phyloP scores from a whole-genome alignment of 352 stramenopile genomes.

The Phytophthora pisi region DNA sequence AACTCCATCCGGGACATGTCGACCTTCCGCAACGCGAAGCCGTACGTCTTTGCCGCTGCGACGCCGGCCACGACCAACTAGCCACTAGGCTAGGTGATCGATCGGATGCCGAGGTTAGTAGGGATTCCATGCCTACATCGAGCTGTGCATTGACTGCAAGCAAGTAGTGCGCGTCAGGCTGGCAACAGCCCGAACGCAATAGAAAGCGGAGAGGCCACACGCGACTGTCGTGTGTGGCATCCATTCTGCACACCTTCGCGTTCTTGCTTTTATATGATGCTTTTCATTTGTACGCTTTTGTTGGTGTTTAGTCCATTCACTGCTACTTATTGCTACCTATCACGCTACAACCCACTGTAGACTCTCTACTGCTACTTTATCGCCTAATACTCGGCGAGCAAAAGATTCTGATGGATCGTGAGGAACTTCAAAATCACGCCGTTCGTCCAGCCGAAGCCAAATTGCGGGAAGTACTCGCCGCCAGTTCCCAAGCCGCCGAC shows the following conservation, averaged over 20 bases:
- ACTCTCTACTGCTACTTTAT: conserved; percentile 7
- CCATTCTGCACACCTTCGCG: conserved; percentile 34
- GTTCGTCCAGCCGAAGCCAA: conserved; percentile 89
- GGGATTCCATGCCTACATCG: conserved; percentile 16
- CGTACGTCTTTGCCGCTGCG: conserved; percentile 89
- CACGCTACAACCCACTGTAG: background rate
- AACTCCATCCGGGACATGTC: conserved; percentile 94
- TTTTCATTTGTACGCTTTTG: conserved; percentile 19
- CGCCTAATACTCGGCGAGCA: conserved; percentile 35
- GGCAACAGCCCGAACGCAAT: conserved; percentile 26
- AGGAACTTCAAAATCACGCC: conserved; percentile 90
- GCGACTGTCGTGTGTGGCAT: conserved; percentile 23
- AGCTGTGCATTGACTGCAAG: conserved; percentile 28
- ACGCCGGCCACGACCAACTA: conserved; percentile 60
- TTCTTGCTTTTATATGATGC: conserved; percentile 34
- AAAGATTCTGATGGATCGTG: conserved; percentile 75
- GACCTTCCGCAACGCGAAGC: conserved; percentile 93
- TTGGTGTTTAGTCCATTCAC: conserved; percentile 10
- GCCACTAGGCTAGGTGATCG: conserved; percentile 2
- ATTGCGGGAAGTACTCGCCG: conserved; percentile 89
- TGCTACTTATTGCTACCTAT: background rate
- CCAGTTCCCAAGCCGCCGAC: conserved; percentile 70
- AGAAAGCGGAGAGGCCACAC: conserved; percentile 30
- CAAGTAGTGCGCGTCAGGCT: conserved; percentile 32
- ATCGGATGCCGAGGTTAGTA: conserved; percentile 10